Conservation (phyloP, 2,329 filamentous ascomycete genomes). For the Pestalotiopsis sp. region DNA sequence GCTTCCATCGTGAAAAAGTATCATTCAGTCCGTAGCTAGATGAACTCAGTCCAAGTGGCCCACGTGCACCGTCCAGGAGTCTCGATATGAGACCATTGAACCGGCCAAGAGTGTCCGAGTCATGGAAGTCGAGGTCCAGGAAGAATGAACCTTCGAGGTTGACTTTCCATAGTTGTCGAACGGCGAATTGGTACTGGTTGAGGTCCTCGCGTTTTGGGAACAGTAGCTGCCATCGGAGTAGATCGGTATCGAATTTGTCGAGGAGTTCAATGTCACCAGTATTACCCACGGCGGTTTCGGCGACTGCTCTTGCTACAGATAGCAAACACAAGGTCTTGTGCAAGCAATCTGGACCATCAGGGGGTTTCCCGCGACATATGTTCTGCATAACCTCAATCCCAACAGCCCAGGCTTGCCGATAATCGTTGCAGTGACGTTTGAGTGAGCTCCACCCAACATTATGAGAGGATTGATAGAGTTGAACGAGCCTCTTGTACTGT, state of each 20-base stretch:
- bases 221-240: slow-evolving; percentile 15
- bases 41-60: slow-evolving; percentile 3
- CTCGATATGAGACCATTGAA: slow-evolving; percentile 14
- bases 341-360: slow-evolving; percentile 11
- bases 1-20: slow-evolving; percentile 8
- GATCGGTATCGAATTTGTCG: slow-evolving; percentile 17
- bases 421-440: slow-evolving; percentile 1
- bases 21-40: neutral
- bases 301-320: slow-evolving; percentile 14
- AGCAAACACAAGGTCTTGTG: slow-evolving; percentile 15
- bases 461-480: neutral
- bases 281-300: slow-evolving; percentile 11
- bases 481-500: slow-evolving; percentile 12
- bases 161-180: slow-evolving; percentile 11
- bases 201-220: slow-evolving; percentile 14
- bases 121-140: slow-evolving; percentile 13
- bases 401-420: slow-evolving; percentile 12
- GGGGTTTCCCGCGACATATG: slow-evolving; percentile 2
- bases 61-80: slow-evolving; percentile 10
- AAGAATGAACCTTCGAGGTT: slow-evolving; percentile 7
- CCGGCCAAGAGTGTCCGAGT: slow-evolving; percentile 12
- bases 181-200: slow-evolving; percentile 7
- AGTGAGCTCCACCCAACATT: slow-evolving; percentile 1
- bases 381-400: slow-evolving; percentile 15
- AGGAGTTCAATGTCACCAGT: slow-evolving; percentile 7